These are phyloP conservation scores for Leavenworthia alabamica DNA, from an alignment of 345 rosid species.

Conservation along the genomic window DNA sequence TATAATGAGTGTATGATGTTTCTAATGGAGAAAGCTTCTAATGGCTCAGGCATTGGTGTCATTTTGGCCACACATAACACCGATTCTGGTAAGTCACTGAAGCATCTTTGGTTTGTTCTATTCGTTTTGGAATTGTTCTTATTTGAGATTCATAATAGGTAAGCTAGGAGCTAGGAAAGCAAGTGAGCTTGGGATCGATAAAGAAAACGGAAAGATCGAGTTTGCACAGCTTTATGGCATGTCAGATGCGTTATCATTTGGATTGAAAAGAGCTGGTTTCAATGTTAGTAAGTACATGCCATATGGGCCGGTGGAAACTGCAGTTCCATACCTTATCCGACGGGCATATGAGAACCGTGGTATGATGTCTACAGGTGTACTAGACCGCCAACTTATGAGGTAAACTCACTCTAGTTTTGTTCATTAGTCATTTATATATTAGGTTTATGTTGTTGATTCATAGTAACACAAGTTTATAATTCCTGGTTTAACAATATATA, in stretches of 20 bases:
- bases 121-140: too few species aligned
- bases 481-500: neutral
- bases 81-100: conserved; percentile 50
- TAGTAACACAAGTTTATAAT: neutral
- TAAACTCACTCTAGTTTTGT: neutral
- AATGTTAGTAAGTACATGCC: conserved; percentile 87
- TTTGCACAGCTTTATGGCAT: conserved; percentile 92
- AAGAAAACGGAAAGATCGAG: conserved; percentile 44
- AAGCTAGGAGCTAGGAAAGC: conserved; percentile 58
- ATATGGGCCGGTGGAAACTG: conserved; percentile 57
- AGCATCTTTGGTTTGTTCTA: too few species aligned
- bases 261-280: conserved; percentile 72
- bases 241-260: conserved; percentile 69
- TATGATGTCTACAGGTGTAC: conserved; percentile 49
- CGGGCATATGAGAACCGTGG: conserved; percentile 94
- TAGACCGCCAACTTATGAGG: conserved; percentile 72
- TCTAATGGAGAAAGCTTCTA: conserved; percentile 54
- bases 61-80: conserved; percentile 80
- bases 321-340: conserved; percentile 72
- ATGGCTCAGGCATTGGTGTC: conserved; percentile 40
- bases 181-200: conserved; percentile 50
- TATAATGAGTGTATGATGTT: conserved; percentile 65
- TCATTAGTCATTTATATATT: neutral
- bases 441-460: neutral
- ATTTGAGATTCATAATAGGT: conserved; percentile 34